Evolutionary conservation across 495 filamentous ascomycete species (phyloP).

Genomic region (Podospora conica): DNA sequence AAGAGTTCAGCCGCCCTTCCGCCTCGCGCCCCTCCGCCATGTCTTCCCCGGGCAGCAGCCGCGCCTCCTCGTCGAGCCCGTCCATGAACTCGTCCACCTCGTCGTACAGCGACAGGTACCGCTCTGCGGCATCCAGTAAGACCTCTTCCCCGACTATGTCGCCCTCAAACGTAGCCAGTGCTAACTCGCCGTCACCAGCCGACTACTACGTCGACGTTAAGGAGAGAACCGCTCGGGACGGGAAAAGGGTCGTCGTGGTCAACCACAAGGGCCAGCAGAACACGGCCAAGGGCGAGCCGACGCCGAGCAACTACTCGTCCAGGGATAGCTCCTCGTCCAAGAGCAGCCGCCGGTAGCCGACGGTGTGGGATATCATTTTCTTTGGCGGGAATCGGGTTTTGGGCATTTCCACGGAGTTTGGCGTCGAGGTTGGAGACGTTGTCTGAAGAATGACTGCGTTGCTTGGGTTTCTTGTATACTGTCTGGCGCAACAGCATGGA

Average conservation of each 20-base stretch:
- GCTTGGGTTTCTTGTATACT: not conserved
- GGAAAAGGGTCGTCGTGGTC: not conserved
- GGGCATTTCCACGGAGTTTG: not conserved
- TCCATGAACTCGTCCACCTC: not conserved
- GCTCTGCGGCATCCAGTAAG: not conserved
- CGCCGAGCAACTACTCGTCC: not conserved
- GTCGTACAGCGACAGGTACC: slow-evolving; percentile 12
- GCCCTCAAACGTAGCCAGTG: no score
- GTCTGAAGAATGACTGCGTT: not conserved
- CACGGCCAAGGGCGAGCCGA: not conserved
- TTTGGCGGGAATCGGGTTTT: not conserved
- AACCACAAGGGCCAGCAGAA: not conserved
- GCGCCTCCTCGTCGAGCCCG: not conserved
- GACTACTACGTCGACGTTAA: not conserved
- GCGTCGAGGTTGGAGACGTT: not conserved
- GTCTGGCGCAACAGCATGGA: not conserved
- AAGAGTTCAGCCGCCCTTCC: not conserved
- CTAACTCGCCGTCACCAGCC: not conserved
- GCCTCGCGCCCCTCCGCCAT: not conserved
- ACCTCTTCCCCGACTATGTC: no score
- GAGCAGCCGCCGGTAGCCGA: not conserved
- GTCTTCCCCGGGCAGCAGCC: not conserved
- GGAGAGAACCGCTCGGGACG: not conserved
- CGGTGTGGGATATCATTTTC: not conserved
- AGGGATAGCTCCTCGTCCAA: not conserved